These are phyloP conservation scores for Fusarium sp. DNA, from an alignment of 2,329 filamentous ascomycete species.

Conservation along the genomic window DNA sequence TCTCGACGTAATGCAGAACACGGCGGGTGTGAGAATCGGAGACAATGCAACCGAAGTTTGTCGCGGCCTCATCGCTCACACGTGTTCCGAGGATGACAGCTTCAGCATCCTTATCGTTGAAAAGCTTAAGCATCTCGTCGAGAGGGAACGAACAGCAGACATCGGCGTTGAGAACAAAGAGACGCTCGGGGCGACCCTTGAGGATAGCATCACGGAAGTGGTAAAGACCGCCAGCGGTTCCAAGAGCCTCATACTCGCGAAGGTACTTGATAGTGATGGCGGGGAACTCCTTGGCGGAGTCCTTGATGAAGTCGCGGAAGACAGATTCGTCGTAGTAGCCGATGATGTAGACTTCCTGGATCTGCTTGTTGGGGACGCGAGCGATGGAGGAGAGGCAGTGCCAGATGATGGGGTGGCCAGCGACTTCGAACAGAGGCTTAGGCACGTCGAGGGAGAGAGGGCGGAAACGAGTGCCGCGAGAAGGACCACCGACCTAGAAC, in stretches of 20 bases:
- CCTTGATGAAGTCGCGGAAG: conserved; percentile 98
- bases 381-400: conserved; percentile 94
- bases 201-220: conserved; percentile 99
- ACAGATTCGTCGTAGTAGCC: conserved; percentile 98
- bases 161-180: conserved; percentile 98
- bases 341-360: conserved; percentile 97
- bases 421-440: conserved; percentile 98
- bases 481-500: conserved; percentile 87
- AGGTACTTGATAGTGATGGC: conserved; percentile 90
- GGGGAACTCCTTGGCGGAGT: conserved; percentile 84
- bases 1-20: conserved; percentile 98
- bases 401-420: conserved; percentile 97
- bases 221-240: conserved; percentile 95
- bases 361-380: conserved; percentile 79
- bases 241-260: conserved; percentile 95
- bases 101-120: conserved; percentile 94
- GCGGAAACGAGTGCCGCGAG: conserved; percentile 93
- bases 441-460: conserved; percentile 95
- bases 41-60: conserved; percentile 98
- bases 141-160: conserved; percentile 99
- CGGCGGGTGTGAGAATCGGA: conserved; percentile 93
- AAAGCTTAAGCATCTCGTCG: conserved; percentile 92
- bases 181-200: conserved; percentile 91
- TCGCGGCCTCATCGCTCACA: conserved; percentile 88
- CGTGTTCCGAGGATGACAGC: conserved; percentile 95